These are phyloP conservation scores for Chalciporus sphaerocephalus DNA, from an alignment of 768 basidiomycete genomes.

Conservation along the genomic window DNA sequence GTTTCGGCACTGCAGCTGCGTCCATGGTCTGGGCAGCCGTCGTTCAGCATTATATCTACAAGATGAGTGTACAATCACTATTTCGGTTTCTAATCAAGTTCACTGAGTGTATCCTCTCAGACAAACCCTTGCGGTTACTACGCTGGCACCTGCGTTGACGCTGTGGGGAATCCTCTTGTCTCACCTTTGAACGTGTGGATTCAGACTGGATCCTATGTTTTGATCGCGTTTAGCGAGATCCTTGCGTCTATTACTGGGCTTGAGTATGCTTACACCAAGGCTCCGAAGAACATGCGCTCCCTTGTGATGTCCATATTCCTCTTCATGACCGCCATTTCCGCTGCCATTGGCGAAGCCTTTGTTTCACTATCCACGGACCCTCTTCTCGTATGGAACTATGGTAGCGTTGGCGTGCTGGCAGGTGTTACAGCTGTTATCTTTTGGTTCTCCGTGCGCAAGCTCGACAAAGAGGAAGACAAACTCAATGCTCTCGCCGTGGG, in stretches of 20 bases:
- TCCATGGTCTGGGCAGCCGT: slow-evolving; percentile 73
- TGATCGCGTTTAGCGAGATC: slow-evolving; percentile 69
- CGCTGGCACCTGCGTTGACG: slow-evolving; percentile 50
- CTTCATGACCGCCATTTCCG: slow-evolving; percentile 54
- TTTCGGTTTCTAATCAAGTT: background rate
- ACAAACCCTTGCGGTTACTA: slow-evolving; percentile 45
- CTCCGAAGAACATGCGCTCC: slow-evolving; percentile 85
- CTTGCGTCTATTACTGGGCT: slow-evolving; percentile 78
- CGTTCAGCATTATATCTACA: slow-evolving; percentile 72
- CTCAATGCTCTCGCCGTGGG: slow-evolving; percentile 52
- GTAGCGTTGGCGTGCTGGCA: slow-evolving; percentile 52
- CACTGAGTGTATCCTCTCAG: slow-evolving; percentile 11
- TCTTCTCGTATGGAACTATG: slow-evolving; percentile 73
- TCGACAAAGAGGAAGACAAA: slow-evolving; percentile 60
- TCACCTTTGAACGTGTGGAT: slow-evolving; percentile 77
- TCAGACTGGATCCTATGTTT: slow-evolving; percentile 64
- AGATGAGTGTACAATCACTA: too few species aligned
- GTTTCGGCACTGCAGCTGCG: slow-evolving; percentile 52
- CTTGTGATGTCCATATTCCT: slow-evolving; percentile 73
- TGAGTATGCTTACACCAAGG: slow-evolving; percentile 85
- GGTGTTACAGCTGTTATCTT: slow-evolving; percentile 50
- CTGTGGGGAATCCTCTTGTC: slow-evolving; percentile 46
- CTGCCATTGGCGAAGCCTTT: slow-evolving; percentile 67
- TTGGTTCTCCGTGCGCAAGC: slow-evolving; percentile 46
- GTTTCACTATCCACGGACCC: slow-evolving; percentile 69